Base-by-base conservation (phyloP, 805 yeast species). In the Hanseniaspora lindneri region DNA sequence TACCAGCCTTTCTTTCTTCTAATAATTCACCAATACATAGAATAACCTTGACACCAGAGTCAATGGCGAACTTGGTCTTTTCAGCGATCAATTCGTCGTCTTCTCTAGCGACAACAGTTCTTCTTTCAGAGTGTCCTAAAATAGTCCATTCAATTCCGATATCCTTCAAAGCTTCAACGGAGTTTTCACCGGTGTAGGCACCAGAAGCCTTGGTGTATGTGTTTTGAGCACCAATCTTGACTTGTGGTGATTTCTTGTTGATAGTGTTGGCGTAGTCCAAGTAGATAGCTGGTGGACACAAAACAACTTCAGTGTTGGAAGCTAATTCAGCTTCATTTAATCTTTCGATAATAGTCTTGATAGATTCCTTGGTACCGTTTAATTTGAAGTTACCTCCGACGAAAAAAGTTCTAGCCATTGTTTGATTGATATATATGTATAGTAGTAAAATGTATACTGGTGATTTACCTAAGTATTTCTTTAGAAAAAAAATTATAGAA, bases 301-400 rank as follows among this genome's bases (percentile, higher is more conserved):
- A 76, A 54, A 89, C 98, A 58, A 92, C 96, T 72, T 89, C 92
- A 52, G 83, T 89, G 62, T 80, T 72, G 47, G 75, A 61, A 56
- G 94, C 83, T 58, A 92, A 72, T 44, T 76, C 72, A 56, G 94
- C 82, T 48, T 69, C 65, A 76, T 89, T 89, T 65, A 92, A 77
- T 71, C 79, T 73, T 56, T 79, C 88, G 54, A 89, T 81, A 64
- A 92, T 88, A 58, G 77, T 70, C 67, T 78, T 76, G 68, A 92
- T 83, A 60, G 92, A 82, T 60, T 75, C 77, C 71, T 80, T 80
- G 65, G 94, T 72, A 66, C 98, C 98, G 77, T 92, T 92, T 85
- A 92, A 81, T 72, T 92, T 92, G 79, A 92, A 89, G 87, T 92
- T 92, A 64, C 98, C 98, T 61, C 98, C 98, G 65, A 92, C 95